A percentile compares a stretch with the other conserved stretches of the same genome.
phyloP scores from a whole-genome alignment of 768 basidiomycete species.

The Russula dissimulans region DNA sequence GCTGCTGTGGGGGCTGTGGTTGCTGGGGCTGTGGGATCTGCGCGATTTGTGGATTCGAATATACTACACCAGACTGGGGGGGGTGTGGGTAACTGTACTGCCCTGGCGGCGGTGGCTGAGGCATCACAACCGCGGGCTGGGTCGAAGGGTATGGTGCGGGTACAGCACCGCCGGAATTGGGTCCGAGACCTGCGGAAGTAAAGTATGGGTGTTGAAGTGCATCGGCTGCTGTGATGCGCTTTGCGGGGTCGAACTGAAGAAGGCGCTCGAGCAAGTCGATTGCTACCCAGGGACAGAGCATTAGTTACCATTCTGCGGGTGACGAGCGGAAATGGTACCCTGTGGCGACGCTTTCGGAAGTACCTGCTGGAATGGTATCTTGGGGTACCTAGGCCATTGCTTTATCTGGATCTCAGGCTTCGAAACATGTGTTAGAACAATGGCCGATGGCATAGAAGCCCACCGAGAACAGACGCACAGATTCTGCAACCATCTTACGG shows the following conservation, averaged over 20 bases:
- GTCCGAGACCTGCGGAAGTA: conserved; percentile 38
- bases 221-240: conserved; percentile 84
- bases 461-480: conserved; percentile 42
- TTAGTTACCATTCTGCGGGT: neutral
- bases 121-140: conserved; percentile 43
- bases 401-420: conserved; percentile 80
- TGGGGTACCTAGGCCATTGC: conserved; percentile 80
- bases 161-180: conserved; percentile 36
- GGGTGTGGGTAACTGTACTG: conserved; percentile 59
- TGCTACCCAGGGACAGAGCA: conserved; percentile 34
- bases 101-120: conserved; percentile 24
- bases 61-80: conserved; percentile 32
- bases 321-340: conserved; percentile 36
- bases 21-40: conserved; percentile 31
- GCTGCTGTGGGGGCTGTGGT: conserved; percentile 17
- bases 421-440: conserved; percentile 11
- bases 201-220: conserved; percentile 93
- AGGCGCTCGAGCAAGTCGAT: conserved; percentile 91
- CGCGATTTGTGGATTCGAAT: conserved; percentile 13
- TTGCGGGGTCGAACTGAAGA: conserved; percentile 90
- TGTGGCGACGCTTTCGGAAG: conserved; percentile 80
- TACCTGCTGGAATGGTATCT: conserved; percentile 71
- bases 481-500: conserved; percentile 82
- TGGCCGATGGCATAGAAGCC: neutral
- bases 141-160: conserved; percentile 32